Conservation (phyloP, 2,329 filamentous ascomycete genomes). For the Biscogniauxia mediterranea region DNA sequence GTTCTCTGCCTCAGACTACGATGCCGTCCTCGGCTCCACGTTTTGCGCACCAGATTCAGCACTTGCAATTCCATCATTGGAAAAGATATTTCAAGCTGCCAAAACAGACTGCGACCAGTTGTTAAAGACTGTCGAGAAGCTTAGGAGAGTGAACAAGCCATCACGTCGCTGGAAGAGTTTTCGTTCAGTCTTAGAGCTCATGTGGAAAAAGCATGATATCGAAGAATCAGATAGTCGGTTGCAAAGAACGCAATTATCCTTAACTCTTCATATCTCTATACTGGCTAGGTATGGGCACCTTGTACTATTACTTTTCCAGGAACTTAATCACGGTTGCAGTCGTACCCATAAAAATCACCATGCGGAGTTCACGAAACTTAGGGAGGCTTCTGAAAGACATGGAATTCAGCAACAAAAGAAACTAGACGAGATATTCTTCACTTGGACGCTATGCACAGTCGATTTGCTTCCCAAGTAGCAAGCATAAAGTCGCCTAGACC, state of each 20-base stretch:
- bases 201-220: constrained; percentile 1
- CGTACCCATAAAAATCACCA: background rate
- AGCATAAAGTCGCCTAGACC: background rate
- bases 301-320: background rate
- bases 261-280: background rate
- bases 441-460: background rate
- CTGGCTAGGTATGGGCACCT: background rate
- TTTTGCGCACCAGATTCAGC: background rate
- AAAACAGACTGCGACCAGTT: background rate
- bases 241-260: background rate
- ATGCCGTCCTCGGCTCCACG: background rate
- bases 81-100: background rate
- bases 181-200: background rate
- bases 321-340: background rate
- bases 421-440: background rate
- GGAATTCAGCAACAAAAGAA: background rate
- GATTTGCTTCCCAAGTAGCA: background rate
- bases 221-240: background rate
- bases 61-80: background rate
- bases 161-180: background rate
- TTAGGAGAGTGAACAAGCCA: background rate
- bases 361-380: background rate
- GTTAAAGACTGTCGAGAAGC: background rate
- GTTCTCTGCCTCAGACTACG: background rate
- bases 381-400: background rate